Evolutionary conservation across 345 rosid genomes (phyloP).

Genomic region (Eutrema japonicum): DNA sequence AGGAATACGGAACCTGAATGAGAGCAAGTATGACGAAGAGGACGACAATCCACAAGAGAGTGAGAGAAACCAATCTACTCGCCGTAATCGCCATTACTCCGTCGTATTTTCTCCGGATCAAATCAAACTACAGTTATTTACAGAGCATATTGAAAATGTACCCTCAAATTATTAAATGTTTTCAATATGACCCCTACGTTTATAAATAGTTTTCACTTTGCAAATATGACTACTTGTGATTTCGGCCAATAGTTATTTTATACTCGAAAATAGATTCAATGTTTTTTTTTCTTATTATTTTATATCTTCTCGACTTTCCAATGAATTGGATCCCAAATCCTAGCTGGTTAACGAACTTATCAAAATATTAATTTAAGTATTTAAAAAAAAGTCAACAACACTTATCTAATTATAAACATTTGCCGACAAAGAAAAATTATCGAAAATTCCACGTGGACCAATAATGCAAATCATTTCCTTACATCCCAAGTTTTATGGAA

Average conservation of each 20-base stretch:
- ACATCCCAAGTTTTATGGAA: constrained; percentile 34
- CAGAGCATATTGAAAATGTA: too few species aligned
- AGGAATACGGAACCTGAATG: constrained; percentile 59
- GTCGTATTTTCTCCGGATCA: not conserved
- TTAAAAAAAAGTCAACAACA: not conserved
- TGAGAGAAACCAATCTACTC: constrained; percentile 53
- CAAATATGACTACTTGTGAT: not conserved
- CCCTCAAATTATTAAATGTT: not conserved
- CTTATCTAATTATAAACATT: not conserved
- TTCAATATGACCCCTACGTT: not conserved
- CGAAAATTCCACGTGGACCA: constrained; percentile 10
- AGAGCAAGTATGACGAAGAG: constrained; percentile 68
- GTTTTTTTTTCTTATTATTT: not conserved
- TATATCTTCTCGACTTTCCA: not conserved
- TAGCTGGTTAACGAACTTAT: constrained; percentile 4
- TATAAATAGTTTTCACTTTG: not conserved
- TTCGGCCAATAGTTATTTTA: not conserved
- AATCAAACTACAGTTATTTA: not conserved
- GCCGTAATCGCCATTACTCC: constrained; percentile 58
- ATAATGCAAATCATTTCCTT: constrained; percentile 19
- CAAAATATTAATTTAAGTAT: not conserved
- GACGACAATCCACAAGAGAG: constrained; percentile 61
- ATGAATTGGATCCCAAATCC: not conserved
- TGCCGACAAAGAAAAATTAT: constrained; percentile 22
- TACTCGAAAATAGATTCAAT: too few species aligned